Evolutionary conservation across 805 yeast genomes (phyloP).

Genomic region (Candida insectorum): DNA sequence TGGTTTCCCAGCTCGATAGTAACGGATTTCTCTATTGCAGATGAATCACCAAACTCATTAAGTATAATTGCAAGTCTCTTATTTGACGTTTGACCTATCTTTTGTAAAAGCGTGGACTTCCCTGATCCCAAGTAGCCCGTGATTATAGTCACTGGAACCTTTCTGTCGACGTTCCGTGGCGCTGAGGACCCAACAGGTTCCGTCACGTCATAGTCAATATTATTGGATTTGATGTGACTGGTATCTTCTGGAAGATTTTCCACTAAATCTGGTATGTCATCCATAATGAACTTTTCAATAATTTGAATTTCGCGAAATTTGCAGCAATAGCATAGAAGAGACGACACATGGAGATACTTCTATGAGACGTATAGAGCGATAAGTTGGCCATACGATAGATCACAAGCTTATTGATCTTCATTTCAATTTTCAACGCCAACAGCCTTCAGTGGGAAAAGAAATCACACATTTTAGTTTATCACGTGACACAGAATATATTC

Average conservation of each 20-base stretch:
- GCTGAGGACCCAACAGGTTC: conserved; percentile 5
- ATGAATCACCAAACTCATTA: conserved; percentile 89
- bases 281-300: conserved; percentile 2
- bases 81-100: conserved; percentile 66
- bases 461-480: no score
- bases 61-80: conserved; percentile 83
- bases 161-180: conserved; percentile 19
- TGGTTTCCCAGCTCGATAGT: conserved; percentile 54
- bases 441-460: no score
- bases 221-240: conserved; percentile 7
- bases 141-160: conserved; percentile 87
- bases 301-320: conserved; percentile 1
- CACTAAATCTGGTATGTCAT: conserved; percentile 13
- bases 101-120: conserved; percentile 79
- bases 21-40: conserved; percentile 83
- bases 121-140: conserved; percentile 97
- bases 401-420: no score
- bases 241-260: conserved; percentile 10
- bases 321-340: not conserved
- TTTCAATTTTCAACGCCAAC: no score
- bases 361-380: no score
- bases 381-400: no score
- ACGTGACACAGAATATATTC: no score
- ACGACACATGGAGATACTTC: no score
- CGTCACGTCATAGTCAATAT: conserved; percentile 11